These are phyloP conservation scores for Gyromitra esculenta DNA, from an alignment of 2,329 filamentous ascomycete species.

Conservation along the genomic window DNA sequence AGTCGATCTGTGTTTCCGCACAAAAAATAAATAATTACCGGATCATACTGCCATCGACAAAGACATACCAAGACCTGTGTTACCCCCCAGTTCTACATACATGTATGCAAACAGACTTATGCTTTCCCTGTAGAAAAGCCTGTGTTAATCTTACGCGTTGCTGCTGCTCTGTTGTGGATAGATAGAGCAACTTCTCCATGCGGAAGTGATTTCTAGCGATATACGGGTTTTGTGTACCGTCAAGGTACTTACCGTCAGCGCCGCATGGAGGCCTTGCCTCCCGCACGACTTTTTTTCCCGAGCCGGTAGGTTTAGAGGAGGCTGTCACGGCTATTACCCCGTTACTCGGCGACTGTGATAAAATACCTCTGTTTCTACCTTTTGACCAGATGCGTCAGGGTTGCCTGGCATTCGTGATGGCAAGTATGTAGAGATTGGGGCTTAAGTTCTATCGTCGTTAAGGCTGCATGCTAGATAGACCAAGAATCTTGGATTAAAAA, in stretches of 20 bases:
- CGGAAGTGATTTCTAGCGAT: neutral
- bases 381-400: neutral
- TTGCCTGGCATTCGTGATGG: neutral
- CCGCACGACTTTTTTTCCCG: neutral
- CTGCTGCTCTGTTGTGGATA: neutral
- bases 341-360: neutral
- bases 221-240: neutral
- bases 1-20: constrained; percentile 6
- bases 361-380: neutral
- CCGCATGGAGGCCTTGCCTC: neutral
- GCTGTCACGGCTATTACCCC: neutral
- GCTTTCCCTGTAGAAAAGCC: neutral
- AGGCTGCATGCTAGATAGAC: neutral
- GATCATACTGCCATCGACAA: neutral
- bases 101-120: neutral
- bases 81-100: neutral
- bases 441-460: neutral
- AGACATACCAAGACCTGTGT: neutral
- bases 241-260: neutral
- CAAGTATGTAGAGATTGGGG: neutral
- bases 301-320: neutral
- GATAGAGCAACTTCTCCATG: neutral
- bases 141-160: constrained; percentile 1
- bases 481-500: neutral
- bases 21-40: neutral